Evolutionary conservation across 2,329 filamentous ascomycete genomes (phyloP).

Genomic region (Fusarium nematophilum): DNA sequence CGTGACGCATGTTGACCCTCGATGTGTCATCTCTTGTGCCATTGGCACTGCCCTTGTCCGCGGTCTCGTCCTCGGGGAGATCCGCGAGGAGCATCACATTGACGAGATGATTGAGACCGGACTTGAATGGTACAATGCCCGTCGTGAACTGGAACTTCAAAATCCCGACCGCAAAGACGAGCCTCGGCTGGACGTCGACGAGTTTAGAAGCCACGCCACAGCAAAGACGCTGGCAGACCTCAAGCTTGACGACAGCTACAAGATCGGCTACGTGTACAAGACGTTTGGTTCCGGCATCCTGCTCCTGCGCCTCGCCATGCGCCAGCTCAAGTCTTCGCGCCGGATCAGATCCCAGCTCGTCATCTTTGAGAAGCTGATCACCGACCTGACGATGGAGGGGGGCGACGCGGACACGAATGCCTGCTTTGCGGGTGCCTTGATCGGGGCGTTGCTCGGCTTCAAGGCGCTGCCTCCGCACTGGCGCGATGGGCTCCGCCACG

Average conservation of each 20-base stretch:
- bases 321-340: conserved; percentile 38
- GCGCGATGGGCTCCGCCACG: conserved; percentile 59
- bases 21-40: conserved; percentile 62
- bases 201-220: conserved; percentile 55
- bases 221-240: conserved; percentile 53
- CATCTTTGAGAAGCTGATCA: conserved; percentile 60
- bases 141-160: conserved; percentile 32
- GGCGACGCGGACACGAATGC: conserved; percentile 67
- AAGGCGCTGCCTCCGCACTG: conserved; percentile 59
- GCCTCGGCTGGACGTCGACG: conserved; percentile 51
- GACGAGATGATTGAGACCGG: conserved; percentile 54
- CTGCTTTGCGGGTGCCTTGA: conserved; percentile 61
- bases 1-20: conserved; percentile 63
- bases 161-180: conserved; percentile 44
- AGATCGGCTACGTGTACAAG: conserved; percentile 67
- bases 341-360: conserved; percentile 33
- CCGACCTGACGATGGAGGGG: conserved; percentile 61
- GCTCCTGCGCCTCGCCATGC: conserved; percentile 57
- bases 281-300: conserved; percentile 61
- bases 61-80: conserved; percentile 58
- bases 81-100: conserved; percentile 53
- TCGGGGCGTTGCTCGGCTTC: conserved; percentile 62
- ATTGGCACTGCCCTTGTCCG: conserved; percentile 60
- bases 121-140: conserved; percentile 52
- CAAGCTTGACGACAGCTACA: conserved; percentile 55